Base-by-base conservation (phyloP, 2,329 filamentous ascomycete genomes). In the Apiospora marii region DNA sequence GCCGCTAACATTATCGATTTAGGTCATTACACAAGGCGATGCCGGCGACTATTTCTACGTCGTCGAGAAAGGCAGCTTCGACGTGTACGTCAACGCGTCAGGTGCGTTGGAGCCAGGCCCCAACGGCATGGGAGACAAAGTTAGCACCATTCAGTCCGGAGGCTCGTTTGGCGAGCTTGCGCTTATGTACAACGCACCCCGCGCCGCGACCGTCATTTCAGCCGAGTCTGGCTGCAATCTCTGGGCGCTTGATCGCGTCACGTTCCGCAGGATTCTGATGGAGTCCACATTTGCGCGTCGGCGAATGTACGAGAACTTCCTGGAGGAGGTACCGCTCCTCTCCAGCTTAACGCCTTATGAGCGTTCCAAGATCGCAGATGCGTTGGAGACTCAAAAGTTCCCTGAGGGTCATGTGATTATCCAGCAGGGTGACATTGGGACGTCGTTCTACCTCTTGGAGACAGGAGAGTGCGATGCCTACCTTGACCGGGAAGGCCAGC, bases 31-130 rank as follows among this genome's bases (percentile, higher is more conserved):
- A 69, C 96, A 99, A 85, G 96, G 96, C 71, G 96, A 98, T 79
- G 92, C 95, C 0, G 96, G 96, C 61, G 96, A 99, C 83, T 98
- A 93, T 86, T 99, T 99, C 85, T 99, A 99, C 82, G 92, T 99
- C 37, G 95, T 98, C 24, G 96, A 99, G 82, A 93, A 92, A 75
- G 96, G 96, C 53, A 88, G 88, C 30, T 98, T 98, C 79, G 94
- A 98, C 78, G 92, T 98, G 72, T 94, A 96, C 80, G 95, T 98
- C 83, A 95, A 98, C 82, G 82, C 88, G 16, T 88, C 88, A 13
- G 96, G 96, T 73, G 86, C 90, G 53, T 87, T 97, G 71, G 93
- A 97, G 80, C 87, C 94, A 10, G 96, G 96, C 0, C 87, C 89
- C 0, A 91, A 95, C 67, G 96, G 96, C 14, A 88, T 98, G 84